These are phyloP conservation scores for Phytophthora lateralis DNA, from an alignment of 352 stramenopile genomes.

Conservation along the genomic window DNA sequence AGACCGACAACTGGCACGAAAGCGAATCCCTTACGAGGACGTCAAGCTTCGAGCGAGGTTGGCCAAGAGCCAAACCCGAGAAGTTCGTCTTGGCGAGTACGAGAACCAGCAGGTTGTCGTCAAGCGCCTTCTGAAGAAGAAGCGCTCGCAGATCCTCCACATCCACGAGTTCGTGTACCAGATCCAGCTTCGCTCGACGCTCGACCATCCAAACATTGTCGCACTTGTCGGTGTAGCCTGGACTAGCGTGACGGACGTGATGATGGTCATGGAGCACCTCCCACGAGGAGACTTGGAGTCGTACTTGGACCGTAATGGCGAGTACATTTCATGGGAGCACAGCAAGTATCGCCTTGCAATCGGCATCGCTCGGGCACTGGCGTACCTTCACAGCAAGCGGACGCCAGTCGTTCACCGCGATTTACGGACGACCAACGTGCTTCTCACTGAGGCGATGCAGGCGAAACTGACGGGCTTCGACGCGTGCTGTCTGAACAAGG, in stretches of 20 bases:
- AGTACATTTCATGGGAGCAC: slow-evolving; percentile 23
- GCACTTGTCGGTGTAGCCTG: slow-evolving; percentile 49
- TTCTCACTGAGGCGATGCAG: slow-evolving; percentile 31
- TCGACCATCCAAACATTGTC: slow-evolving; percentile 47
- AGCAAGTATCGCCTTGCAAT: slow-evolving; percentile 38
- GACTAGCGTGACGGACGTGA: slow-evolving; percentile 44
- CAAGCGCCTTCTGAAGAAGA: slow-evolving; percentile 45
- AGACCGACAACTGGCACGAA: slow-evolving; percentile 19
- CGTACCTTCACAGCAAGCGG: slow-evolving; percentile 40
- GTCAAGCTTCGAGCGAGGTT: slow-evolving; percentile 28
- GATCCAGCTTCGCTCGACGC: slow-evolving; percentile 33
- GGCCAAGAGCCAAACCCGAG: slow-evolving; percentile 34
- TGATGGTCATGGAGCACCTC: slow-evolving; percentile 40
- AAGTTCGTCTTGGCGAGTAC: slow-evolving; percentile 43
- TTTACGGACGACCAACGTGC: slow-evolving; percentile 41
- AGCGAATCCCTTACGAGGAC: slow-evolving; percentile 35
- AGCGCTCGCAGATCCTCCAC: slow-evolving; percentile 29
- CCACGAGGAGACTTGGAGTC: slow-evolving; percentile 26
- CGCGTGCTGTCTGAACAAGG: slow-evolving; percentile 31
- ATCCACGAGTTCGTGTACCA: slow-evolving; percentile 45
- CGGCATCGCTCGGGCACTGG: slow-evolving; percentile 37
- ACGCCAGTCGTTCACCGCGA: slow-evolving; percentile 53
- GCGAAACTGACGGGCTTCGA: slow-evolving; percentile 53
- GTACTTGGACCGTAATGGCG: slow-evolving; percentile 19
- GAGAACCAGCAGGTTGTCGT: slow-evolving; percentile 38